Evolutionary conservation across 768 basidiomycete species (phyloP).

Genomic region (Phaeolepiota aurea): DNA sequence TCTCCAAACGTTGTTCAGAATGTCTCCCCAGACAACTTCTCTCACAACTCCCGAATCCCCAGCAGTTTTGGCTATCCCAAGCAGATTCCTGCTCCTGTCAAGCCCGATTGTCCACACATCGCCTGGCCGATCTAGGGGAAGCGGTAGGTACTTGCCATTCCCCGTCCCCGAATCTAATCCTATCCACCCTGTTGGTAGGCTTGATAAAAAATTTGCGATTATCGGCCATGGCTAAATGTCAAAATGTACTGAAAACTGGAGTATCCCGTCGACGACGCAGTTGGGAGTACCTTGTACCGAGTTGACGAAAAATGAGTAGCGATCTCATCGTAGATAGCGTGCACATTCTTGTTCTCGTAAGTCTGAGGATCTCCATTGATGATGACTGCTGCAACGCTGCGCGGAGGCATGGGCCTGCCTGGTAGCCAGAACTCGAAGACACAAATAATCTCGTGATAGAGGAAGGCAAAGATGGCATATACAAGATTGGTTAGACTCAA

Average conservation of each 20-base stretch:
- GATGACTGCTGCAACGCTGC: slow-evolving; percentile 27
- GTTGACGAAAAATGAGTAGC: slow-evolving; percentile 85
- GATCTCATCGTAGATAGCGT: slow-evolving; percentile 78
- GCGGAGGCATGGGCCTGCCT: slow-evolving; percentile 17
- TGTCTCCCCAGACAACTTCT: slow-evolving; percentile 79
- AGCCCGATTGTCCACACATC: slow-evolving; percentile 72
- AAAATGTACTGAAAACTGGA: no score
- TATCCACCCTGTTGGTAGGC: slow-evolving; percentile 67
- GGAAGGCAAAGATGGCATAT: not conserved
- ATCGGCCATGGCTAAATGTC: slow-evolving; percentile 93
- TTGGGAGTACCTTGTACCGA: slow-evolving; percentile 67
- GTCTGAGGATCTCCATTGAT: slow-evolving; percentile 40
- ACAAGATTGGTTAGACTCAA: slow-evolving; percentile 15
- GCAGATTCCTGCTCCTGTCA: slow-evolving; percentile 73
- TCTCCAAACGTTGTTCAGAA: slow-evolving; percentile 68
- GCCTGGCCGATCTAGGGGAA: slow-evolving; percentile 53
- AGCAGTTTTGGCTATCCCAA: slow-evolving; percentile 66
- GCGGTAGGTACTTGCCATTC: slow-evolving; percentile 93
- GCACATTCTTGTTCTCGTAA: slow-evolving; percentile 74
- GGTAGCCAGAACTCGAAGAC: not conserved
- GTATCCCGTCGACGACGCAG: no score
- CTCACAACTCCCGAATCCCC: slow-evolving; percentile 35
- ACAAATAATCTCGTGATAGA: not conserved
- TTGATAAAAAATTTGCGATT: slow-evolving; percentile 64
- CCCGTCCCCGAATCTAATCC: slow-evolving; percentile 95